Conservation (phyloP, 352 stramenopile species). For the Phytophthora podocarpi region DNA sequence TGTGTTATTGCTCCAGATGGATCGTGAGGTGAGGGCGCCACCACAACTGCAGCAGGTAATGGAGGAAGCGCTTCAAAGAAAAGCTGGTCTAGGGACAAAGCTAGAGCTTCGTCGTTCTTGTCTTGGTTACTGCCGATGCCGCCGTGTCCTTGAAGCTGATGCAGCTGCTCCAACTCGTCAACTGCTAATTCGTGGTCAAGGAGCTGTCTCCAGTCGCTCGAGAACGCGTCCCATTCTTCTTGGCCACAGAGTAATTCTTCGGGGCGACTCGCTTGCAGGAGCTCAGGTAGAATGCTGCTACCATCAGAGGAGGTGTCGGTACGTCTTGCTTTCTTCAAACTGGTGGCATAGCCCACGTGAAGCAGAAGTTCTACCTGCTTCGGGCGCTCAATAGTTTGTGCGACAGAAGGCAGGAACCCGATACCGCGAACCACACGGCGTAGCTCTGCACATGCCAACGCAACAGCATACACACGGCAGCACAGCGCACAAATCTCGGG, state of each 20-base stretch:
- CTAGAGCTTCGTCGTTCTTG: conserved; percentile 6
- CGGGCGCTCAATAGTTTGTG: conserved; percentile 53
- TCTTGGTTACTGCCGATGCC: conserved; percentile 15
- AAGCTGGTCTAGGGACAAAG: conserved; percentile 31
- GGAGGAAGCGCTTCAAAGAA: conserved; percentile 43
- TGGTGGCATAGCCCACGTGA: conserved; percentile 73
- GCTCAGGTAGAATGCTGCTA: conserved; percentile 20
- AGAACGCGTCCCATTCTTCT: conserved; percentile 61
- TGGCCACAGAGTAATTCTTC: conserved; percentile 61
- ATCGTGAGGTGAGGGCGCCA: conserved; percentile 35
- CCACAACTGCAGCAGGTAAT: conserved; percentile 28
- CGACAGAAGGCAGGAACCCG: conserved; percentile 58
- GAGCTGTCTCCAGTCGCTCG: conserved; percentile 58
- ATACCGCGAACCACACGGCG: conserved; percentile 61
- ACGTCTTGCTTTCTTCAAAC: conserved; percentile 36
- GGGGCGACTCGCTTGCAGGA: conserved; percentile 27
- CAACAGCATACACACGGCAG: conserved; percentile 75
- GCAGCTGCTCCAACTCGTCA: conserved; percentile 59
- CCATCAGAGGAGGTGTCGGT: background rate
- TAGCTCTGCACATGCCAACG: conserved; percentile 62
- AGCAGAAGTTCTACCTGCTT: conserved; percentile 64
- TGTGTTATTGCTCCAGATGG: conserved; percentile 22
- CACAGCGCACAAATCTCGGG: conserved; percentile 82
- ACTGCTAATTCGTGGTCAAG: conserved; percentile 60
- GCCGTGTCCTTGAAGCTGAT: conserved; percentile 22